Evolutionary conservation across 371 early-diverging fungal species (phyloP).

Genomic region (Coemansia sp.): DNA sequence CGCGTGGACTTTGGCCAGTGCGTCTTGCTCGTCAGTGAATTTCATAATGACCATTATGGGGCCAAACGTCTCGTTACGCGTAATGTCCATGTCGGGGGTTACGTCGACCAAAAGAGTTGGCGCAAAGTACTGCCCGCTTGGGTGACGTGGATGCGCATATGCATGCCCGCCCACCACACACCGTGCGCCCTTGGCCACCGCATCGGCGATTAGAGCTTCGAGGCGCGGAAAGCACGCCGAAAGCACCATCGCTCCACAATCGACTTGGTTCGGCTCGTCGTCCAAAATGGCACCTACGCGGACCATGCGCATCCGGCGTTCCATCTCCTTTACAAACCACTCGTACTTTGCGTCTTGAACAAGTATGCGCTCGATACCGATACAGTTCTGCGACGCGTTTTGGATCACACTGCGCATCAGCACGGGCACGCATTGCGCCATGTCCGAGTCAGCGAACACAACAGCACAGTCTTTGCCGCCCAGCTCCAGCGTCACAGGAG

Average conservation of each 20-base stretch:
- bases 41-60: constrained; percentile 82
- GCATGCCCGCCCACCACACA: constrained; percentile 68
- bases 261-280: constrained; percentile 59
- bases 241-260: constrained; percentile 71
- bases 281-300: constrained; percentile 72
- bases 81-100: constrained; percentile 69
- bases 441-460: constrained; percentile 70
- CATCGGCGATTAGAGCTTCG: constrained; percentile 61
- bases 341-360: constrained; percentile 70
- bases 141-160: constrained; percentile 64
- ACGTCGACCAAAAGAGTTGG: constrained; percentile 81
- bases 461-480: constrained; percentile 89
- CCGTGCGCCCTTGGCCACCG: constrained; percentile 74
- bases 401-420: constrained; percentile 80
- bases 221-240: constrained; percentile 31
- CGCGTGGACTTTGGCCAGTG: constrained; percentile 69
- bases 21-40: constrained; percentile 69
- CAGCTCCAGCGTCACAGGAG: constrained; percentile 84
- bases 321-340: constrained; percentile 62
- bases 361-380: constrained; percentile 75
- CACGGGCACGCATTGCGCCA: constrained; percentile 65
- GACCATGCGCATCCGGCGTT: constrained; percentile 57
- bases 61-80: constrained; percentile 77
- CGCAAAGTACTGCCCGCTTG: constrained; percentile 73
- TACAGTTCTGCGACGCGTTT: constrained; percentile 86